Evolutionary conservation across 805 yeast genomes (phyloP), one percentile per base, ranked within the genome.

Genomic region (Cyberlindnera maritima): DNA sequence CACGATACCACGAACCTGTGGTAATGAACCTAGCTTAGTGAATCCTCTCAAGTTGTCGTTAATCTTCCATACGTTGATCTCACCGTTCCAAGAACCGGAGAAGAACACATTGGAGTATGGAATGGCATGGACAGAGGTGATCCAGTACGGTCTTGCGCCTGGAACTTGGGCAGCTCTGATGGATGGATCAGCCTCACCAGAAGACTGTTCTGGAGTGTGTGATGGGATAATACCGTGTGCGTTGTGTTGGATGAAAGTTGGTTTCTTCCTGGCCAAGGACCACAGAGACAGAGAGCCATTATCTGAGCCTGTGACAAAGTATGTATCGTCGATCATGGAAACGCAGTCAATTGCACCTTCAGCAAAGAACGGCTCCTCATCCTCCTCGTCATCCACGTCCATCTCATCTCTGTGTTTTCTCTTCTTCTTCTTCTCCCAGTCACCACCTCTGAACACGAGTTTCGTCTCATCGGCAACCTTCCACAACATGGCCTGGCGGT

Each of bases 401-500:
- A 68, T 69, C 23, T 58, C 63, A 39, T 58, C 63, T 12, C 47
- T 53, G 46, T 54, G 63, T 26, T 63, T 65, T 47, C 56, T 65
- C 48, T 56, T 64, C 49, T 59, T 48, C 64, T 62, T 66, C 54
- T 70, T 68, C 54, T 68, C 54, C 58, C 67, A 52, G 60, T 89
- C 96, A 48, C 95, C 96, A 51, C 96, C 96, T 62, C 96, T 79
- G 65, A 92, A 92, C 0, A 97, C 90, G 59, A 94, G 77, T 62
- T 97, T 80, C 1, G 96, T 82, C 68, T 94, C 99, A 59, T 94
- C 99, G 21, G 96, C 81, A 55, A 94, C 89, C 65, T 94, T 94
- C 99, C 99, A 94, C 58, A 88, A 72, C 84, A 95, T 85, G 10
- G 92, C 97, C 5, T 97, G 88, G 59, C 95, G 83, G 68, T 94